Evolutionary conservation across 768 basidiomycete species (phyloP).

Genomic region (Pleurotus pulmonarius): DNA sequence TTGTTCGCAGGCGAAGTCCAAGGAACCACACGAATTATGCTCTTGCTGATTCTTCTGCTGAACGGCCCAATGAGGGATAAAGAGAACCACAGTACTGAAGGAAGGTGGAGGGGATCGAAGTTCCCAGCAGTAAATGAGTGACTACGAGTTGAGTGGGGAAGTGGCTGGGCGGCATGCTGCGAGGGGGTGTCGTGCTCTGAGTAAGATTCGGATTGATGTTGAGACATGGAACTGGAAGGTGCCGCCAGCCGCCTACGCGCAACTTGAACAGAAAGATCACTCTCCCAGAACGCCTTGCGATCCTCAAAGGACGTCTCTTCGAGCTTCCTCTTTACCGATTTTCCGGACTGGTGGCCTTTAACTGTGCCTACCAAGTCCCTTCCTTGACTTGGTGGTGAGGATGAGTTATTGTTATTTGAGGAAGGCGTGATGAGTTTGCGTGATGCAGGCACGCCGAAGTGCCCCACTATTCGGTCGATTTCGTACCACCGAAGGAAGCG

Average conservation of each 20-base stretch:
- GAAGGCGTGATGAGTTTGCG: conserved; percentile 2
- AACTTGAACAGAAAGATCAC: conserved; percentile 11
- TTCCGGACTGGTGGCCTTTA: neutral
- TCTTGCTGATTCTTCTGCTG: conserved; percentile 16
- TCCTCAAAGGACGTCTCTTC: neutral
- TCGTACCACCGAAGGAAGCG: conserved; percentile 73
- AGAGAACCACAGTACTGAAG: conserved; percentile 58
- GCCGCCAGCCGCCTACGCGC: conserved; percentile 15
- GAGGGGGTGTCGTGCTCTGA: neutral
- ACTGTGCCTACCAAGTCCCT: neutral
- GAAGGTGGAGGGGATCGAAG: conserved; percentile 66
- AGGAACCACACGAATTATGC: neutral
- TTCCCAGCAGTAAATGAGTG: neutral
- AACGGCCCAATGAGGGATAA: conserved; percentile 56
- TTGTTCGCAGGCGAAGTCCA: neutral
- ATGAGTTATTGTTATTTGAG: neutral
- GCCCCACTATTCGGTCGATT: conserved; percentile 53
- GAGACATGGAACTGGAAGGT: conserved; percentile 10
- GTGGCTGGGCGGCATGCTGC: neutral
- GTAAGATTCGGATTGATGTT: neutral
- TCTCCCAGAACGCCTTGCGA: conserved; percentile 16
- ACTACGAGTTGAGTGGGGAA: neutral
- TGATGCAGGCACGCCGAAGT: conserved; percentile 8
- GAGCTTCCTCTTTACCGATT: conserved; percentile 2
- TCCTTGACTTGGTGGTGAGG: neutral